Evolutionary conservation across 1,284 basidiomycete genomes (phyloP).

Genomic region (Macrocystidia cucumis): DNA sequence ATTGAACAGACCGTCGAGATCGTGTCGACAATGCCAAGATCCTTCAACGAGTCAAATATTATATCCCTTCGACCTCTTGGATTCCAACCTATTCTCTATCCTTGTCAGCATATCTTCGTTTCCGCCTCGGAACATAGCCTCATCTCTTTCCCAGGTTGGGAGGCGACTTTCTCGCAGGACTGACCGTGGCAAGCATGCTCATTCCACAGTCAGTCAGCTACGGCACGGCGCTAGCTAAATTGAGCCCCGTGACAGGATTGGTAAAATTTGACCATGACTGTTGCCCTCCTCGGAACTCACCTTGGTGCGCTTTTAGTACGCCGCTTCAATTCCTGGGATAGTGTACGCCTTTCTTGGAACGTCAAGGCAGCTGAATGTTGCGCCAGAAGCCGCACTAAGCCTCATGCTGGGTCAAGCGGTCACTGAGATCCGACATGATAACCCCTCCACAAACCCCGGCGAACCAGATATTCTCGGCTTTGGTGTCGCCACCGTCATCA

Average conservation of each 20-base stretch:
- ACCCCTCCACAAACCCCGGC: conserved; percentile 30
- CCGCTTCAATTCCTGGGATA: conserved; percentile 74
- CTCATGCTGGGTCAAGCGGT: conserved; percentile 87
- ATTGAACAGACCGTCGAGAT: conserved; percentile 5
- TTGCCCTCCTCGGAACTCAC: too few relatives aligned
- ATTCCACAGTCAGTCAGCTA: conserved; percentile 94
- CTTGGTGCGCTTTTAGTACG: conserved; percentile 44
- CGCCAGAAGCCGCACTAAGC: conserved; percentile 85
- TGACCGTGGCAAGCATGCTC: conserved; percentile 85
- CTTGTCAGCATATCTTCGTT: conserved; percentile 39
- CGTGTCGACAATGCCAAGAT: conserved; percentile 16
- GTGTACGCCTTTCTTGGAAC: conserved; percentile 85
- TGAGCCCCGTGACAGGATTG: conserved; percentile 78
- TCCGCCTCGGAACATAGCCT: too few relatives aligned
- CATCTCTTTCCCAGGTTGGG: conserved; percentile 44
- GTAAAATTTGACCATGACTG: too few relatives aligned
- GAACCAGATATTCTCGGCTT: conserved; percentile 53
- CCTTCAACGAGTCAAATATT: conserved; percentile 42
- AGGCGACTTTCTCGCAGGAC: conserved; percentile 78
- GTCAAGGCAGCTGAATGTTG: conserved; percentile 76
- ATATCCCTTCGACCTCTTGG: conserved; percentile 71
- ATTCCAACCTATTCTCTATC: conserved; percentile 75
- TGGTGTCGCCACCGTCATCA: conserved; percentile 69
- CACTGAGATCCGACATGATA: conserved; percentile 55
- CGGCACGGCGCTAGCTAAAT: conserved; percentile 76